These are phyloP conservation scores for Monilinia polystroma DNA, from an alignment of 2,329 filamentous ascomycete species.

Conservation along the genomic window DNA sequence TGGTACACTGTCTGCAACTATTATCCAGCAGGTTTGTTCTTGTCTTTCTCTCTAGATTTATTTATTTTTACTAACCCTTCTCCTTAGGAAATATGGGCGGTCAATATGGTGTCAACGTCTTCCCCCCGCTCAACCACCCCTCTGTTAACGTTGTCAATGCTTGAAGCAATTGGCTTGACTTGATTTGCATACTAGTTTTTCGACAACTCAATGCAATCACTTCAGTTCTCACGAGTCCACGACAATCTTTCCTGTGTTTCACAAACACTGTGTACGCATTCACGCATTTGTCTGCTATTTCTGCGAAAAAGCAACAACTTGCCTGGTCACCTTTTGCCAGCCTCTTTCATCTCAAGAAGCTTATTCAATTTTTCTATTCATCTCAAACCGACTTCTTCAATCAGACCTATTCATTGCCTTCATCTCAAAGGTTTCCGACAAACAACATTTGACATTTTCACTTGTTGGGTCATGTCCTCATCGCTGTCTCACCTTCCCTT, in stretches of 20 bases:
- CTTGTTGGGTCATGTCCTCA: neutral
- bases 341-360: neutral
- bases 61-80: neutral
- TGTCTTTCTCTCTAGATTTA: neutral
- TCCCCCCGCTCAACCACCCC: constrained; percentile 19
- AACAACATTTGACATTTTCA: constrained; percentile 11
- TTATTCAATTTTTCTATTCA: neutral
- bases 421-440: neutral
- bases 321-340: neutral
- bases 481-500: neutral
- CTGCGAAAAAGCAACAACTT: constrained; percentile 4
- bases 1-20: constrained; percentile 92
- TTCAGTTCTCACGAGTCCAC: constrained; percentile 1
- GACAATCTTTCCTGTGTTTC: constrained; percentile 8
- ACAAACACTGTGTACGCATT: neutral
- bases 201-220: constrained; percentile 1
- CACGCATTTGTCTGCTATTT: constrained; percentile 9
- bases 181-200: neutral
- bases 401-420: neutral
- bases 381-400: neutral
- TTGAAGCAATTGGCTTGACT: neutral
- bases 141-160: constrained; percentile 7
- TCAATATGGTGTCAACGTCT: constrained; percentile 23
- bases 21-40: constrained; percentile 34
- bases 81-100: constrained; percentile 20